Base-by-base conservation (phyloP, 2,329 filamentous ascomycete genomes). In the Fusarium tuaranense region DNA sequence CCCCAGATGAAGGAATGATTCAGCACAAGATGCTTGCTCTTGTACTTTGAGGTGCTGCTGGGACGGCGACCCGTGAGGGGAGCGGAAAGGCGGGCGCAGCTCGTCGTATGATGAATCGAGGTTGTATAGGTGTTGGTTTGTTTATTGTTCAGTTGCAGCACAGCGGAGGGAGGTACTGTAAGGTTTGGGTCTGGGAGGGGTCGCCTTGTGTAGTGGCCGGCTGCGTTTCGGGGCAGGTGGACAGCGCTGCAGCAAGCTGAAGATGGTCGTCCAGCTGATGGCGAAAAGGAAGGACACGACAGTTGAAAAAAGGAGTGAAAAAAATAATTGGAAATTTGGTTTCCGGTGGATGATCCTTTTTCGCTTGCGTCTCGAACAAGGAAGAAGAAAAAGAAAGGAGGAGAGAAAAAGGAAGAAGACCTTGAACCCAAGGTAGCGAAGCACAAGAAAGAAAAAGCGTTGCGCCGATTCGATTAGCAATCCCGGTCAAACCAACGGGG, bases 391-490 rank as follows among this genome's bases (percentile, higher is more conserved):
- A 53, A 63, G 46, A 62, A 46, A 46, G 22, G 41, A 30, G 57
- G 68, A 30, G 63, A n/a, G 30, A 62, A n/a, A n/a, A 34, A 14
- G 32, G 32, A 34, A 68, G 63, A 62, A 63, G 60, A 59, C 51
- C 64, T 62, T 41, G 41, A 65, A 59, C 6, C 25, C 38, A 58
- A 39, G 44, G 61, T 25, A 59, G 46, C 25, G 66, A 48, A 65
- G n/a, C 44, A 60, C 63, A 65, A 46, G 44, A 44, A 60, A 70
- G 68, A 69, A 76, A 65, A 72, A 59, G 53, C 63, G 61, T 72
- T 61, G 65, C 39, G 63, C 39, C 48, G 65, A 75, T 73, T 71
- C 48, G 65, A 76, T 74, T 69, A 72, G 65, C 67, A 78, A 78
- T 74, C 70, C 76, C 58, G 68, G 75, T 59, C 66, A 69, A 67